Evolutionary conservation across 1,284 basidiomycete species (phyloP), one percentile per base, ranked within the genome.

Genomic region (Athelia sp.): DNA sequence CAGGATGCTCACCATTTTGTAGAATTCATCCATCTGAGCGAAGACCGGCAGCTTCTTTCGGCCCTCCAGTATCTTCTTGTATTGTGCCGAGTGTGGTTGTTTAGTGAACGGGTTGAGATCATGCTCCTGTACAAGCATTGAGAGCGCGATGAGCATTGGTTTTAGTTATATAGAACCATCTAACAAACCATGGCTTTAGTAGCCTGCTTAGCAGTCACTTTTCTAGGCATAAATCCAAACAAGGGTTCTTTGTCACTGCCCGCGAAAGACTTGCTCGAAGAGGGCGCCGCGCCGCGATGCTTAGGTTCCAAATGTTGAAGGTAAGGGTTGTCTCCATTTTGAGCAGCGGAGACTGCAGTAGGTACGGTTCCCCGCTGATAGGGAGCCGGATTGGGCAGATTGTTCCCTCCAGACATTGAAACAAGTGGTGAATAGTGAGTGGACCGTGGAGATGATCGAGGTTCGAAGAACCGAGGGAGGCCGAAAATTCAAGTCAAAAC

Each of bases 21-120:
- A 82, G 67, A 98, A 97, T 53, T 94, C 87, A 54, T 87, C 79
- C 94, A 98, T 98, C 72, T 98, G 92, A 9, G 85, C 73, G 61
- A 81, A 98, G 0, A 99, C 96, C 0, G 96, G 96, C 11, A 99
- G 73, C 62, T 91, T 91, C 73, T 87, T 93, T 50, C 97, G 80
- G 35, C 79, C 72, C 58, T 87, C 81, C 10, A 98, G 68, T 50
- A 99, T 97, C 67, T 90, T 92, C 66, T 79, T 85, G 76, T 98
- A 99, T 52, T 86, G 79, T 2, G 77, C 66, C 0, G 90, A 83
- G 65, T 87, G 91, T 0, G 90, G 87, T 47, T 66, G 66, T 55
- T 84, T 84, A 15, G 89, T 96, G 72, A 98, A 99, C 0, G 95
- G 91, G 63, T 98, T 98, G 47, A 85, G 58, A 44, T 91, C 82